These are phyloP conservation scores for Leccinum pellstonianum DNA, from an alignment of 768 basidiomycete species.

Conservation along the genomic window DNA sequence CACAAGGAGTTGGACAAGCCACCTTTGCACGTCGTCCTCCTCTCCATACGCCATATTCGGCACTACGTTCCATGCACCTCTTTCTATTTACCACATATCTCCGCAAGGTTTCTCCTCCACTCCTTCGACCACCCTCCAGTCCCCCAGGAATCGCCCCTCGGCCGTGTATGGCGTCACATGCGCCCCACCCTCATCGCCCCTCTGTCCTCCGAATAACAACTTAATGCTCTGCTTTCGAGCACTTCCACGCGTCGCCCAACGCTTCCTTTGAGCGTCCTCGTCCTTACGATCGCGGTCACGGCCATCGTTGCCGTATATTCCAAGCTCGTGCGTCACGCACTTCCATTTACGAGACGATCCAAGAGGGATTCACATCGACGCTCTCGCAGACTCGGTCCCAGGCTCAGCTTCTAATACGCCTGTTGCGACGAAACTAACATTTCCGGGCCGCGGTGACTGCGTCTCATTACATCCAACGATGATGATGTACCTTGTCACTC, in stretches of 20 bases:
- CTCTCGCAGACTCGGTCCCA: neutral
- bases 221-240: constrained; percentile 57
- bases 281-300: constrained; percentile 54
- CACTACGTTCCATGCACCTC: constrained; percentile 52
- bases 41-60: constrained; percentile 69
- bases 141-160: constrained; percentile 36
- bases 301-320: constrained; percentile 71
- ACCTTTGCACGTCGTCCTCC: constrained; percentile 51
- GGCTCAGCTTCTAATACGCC: constrained; percentile 34
- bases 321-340: constrained; percentile 59
- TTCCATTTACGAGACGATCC: constrained; percentile 78
- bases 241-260: constrained; percentile 50
- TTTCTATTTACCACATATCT: constrained; percentile 54
- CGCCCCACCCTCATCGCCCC: constrained; percentile 59
- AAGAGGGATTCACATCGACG: constrained; percentile 57
- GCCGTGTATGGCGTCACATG: constrained; percentile 74
- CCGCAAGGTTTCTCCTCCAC: constrained; percentile 43
- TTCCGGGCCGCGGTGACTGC: constrained; percentile 25
- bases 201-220: constrained; percentile 72
- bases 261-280: constrained; percentile 39
- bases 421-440: constrained; percentile 18
- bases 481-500: constrained; percentile 10
- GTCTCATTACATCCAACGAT: constrained; percentile 20
- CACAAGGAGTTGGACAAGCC: constrained; percentile 60
- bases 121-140: constrained; percentile 51